Evolutionary conservation across 2,329 filamentous ascomycete species (phyloP), one percentile per base, ranked within the genome.

Genomic region (Alternaria tenuissima): DNA sequence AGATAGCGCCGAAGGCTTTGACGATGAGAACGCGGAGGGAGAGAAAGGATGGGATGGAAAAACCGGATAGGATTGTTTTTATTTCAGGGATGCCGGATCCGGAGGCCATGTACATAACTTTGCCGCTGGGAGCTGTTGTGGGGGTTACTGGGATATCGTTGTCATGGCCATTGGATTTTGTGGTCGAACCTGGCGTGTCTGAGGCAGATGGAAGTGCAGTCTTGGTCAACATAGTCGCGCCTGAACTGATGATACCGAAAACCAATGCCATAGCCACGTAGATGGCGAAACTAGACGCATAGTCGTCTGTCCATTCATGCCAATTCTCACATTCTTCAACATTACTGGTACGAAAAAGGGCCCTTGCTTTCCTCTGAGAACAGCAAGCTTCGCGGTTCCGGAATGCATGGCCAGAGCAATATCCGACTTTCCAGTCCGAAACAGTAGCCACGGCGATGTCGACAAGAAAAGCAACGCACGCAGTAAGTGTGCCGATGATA

Each of bases 41-140:
- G 3, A 88, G 79, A 61, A 87, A 86, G 46, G 84, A 79, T 1
- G 85, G 85, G 44, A 88, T 87, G 14, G 85, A 83, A 70, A 88
- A 88, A n/a, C 86, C 86, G 4, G 84, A 86, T 3, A 88, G 74
- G 39, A 88, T 85, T 2, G 85, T 87, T 72, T 88, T 88, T 77
- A 88, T 87, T 72, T 88, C 86, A 0, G 86, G 86, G 34, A 88
- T 88, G 0, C 86, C 86, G 59, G 80, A 83, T 6, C 86, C 86
- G 34, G 85, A 83, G 4, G 85, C 85, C 83, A 87, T 85, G 67
- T 86, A 88, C 79, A 87, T 86, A 4, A 74, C 78, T 70, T 87
- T 88, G 0, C 81, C 83, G 16, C 34, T 16, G 14, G 34, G 16
- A 14, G 34, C 14, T 3, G 74, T 67, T 5, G 74, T 22, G 18